phyloP scores from a whole-genome alignment of 2,329 filamentous ascomycete species.

The Fusarium euwallaceae region DNA sequence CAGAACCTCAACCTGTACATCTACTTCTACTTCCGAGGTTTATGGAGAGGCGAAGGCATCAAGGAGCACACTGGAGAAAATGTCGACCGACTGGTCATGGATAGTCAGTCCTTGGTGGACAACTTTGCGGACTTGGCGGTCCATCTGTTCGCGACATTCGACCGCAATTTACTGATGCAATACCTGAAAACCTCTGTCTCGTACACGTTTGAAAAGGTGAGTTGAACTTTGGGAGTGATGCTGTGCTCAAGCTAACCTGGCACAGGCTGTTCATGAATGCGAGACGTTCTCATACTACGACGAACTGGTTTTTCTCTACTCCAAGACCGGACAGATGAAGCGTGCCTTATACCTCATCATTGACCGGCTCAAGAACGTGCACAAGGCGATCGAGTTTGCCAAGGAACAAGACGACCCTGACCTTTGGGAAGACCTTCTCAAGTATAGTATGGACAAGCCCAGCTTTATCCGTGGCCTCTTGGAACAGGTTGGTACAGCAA shows the following conservation, averaged over 20 bases:
- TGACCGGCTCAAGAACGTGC: conserved; percentile 90
- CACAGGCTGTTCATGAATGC: conserved; percentile 78
- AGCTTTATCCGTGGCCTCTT: conserved; percentile 92
- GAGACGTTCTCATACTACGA: conserved; percentile 85
- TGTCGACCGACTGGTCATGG: conserved; percentile 68
- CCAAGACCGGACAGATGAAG: conserved; percentile 95
- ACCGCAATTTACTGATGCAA: conserved; percentile 84
- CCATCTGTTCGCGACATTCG: conserved; percentile 86
- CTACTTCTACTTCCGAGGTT: conserved; percentile 89
- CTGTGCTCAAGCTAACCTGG: conserved; percentile 20
- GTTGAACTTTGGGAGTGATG: not conserved
- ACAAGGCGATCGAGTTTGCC: conserved; percentile 92
- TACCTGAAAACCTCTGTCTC: conserved; percentile 87
- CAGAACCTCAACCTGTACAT: conserved; percentile 80
- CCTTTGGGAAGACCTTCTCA: conserved; percentile 93
- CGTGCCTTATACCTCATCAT: conserved; percentile 93
- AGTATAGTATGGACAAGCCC: conserved; percentile 98
- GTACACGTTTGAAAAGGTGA: conserved; percentile 85
- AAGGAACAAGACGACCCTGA: conserved; percentile 94
- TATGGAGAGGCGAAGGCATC: conserved; percentile 84
- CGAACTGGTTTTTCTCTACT: conserved; percentile 95
- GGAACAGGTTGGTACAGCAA: conserved; percentile 92
- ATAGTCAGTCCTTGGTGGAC: conserved; percentile 80
- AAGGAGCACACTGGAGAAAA: conserved; percentile 66
- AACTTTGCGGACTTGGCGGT: conserved; percentile 89